Percentiles rank a stretch among this genome's conserved stretches.
Conservation (phyloP, 1,284 basidiomycete species). For the Naganishia sp. region DNA sequence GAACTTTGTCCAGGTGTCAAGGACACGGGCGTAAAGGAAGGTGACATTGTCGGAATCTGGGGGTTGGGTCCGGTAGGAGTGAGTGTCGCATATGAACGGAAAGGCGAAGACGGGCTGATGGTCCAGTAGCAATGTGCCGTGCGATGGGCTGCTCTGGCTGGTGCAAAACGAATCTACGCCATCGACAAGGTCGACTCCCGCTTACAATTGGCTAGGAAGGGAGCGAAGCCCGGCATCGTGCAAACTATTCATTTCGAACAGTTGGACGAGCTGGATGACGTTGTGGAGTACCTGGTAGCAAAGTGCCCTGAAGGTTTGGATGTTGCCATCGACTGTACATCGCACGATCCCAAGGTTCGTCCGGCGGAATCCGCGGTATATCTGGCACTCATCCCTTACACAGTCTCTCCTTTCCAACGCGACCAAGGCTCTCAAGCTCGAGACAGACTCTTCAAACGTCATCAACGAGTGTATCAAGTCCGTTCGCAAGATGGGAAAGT, state of each 20-base stretch:
- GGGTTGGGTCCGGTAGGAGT: conserved; percentile 51
- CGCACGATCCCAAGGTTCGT: conserved; percentile 58
- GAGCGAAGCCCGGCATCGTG: conserved; percentile 53
- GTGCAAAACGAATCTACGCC: conserved; percentile 69
- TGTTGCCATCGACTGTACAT: conserved; percentile 54
- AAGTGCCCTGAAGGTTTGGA: conserved; percentile 67
- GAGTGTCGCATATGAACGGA: too few relatives aligned
- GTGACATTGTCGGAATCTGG: conserved; percentile 69
- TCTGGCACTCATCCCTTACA: not conserved
- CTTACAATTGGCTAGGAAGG: conserved; percentile 63
- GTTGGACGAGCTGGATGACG: conserved; percentile 60
- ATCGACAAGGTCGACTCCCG: conserved; percentile 69
- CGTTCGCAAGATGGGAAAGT: conserved; percentile 64
- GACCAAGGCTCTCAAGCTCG: conserved; percentile 69
- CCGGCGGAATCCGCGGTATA: too few relatives aligned
- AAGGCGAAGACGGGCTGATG: not conserved
- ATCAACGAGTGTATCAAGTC: conserved; percentile 63
- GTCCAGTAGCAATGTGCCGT: conserved; percentile 14
- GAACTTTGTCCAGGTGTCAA: conserved; percentile 55
- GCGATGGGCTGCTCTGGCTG: conserved; percentile 66
- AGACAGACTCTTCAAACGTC: conserved; percentile 73
- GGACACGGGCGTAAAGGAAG: conserved; percentile 67
- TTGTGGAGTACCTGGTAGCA: conserved; percentile 65
- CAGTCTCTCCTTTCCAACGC: conserved; percentile 42
- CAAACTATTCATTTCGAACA: conserved; percentile 67